Evolutionary conservation across 2,329 filamentous ascomycete species (phyloP), one percentile per base, ranked within the genome.

Genomic region (Pleomassaria siparia): DNA sequence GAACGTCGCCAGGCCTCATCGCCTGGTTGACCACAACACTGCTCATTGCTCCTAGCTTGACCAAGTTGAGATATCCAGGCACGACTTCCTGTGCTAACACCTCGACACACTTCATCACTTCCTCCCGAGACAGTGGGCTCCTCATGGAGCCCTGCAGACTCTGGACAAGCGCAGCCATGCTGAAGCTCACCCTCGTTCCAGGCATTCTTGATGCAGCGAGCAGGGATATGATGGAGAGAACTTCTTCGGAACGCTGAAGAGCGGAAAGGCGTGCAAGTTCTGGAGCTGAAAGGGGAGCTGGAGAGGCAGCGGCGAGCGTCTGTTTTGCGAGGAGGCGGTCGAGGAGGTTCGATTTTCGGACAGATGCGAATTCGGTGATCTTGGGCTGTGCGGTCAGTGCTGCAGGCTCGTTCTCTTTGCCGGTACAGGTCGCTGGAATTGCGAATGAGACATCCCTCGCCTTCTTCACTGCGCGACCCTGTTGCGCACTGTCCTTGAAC

Each of bases 401-500:
- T 36, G 44, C 44, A 35, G 54, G 48, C 39, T 59, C 60, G 54
- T 69, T 69, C 40, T 69, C 66, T 37, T 70, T 70, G 24, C 62
- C 66, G 2, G 35, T 21, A n/a, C n/a, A n/a, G n/a, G n/a, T n/a
- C n/a, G n/a, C n/a, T 22, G 32, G 4, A 35, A 37, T 22, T 22
- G 35, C n/a, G 15, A 15, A n/a, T 10, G 51, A 47, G 1, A 47
- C 53, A 22, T 59, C 60, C 16, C 61, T 57, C 1, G 63, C 48
- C 53, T 66, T 64, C 54, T 69, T 68, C 49, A 60, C 55, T 15
- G 60, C 41, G 45, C 67, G 55, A 20, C 64, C 63, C 26, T 70
- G 60, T 30, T 64, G 59, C n/a, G 86, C 77, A 50, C 77, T 82
- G 40, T 79, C 77, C 67, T 86, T 88, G 56, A 91, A 75, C 41